A percentile compares a stretch with the other conserved stretches of the same genome.
Conservation (phyloP, 441 rosid genomes). For the Syzygium malaccense region DNA sequence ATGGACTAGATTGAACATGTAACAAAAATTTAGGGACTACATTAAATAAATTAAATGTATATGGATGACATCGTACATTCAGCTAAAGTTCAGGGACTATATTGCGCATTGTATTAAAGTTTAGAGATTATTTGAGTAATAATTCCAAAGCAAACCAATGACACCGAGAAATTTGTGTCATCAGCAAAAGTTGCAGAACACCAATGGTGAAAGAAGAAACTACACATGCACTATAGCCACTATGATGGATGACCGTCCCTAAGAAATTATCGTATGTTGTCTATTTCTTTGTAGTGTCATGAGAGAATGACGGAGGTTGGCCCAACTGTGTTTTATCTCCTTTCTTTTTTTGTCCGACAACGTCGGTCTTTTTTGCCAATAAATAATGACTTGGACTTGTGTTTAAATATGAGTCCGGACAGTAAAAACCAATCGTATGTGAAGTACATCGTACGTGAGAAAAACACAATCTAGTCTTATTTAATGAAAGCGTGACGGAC, state of each 20-base stretch:
- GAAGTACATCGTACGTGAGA: no score
- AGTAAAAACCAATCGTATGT: neutral
- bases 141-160: neutral
- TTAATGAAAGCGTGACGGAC: no score
- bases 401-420: neutral
- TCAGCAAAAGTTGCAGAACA: neutral
- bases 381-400: neutral
- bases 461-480: no score
- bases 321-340: neutral
- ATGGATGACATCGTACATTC: no score
- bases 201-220: neutral
- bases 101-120: no score
- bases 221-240: neutral
- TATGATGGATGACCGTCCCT: no score
- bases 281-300: neutral
- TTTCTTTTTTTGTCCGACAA: neutral
- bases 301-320: rapidly evolving
- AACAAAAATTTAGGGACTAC: no score
- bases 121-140: no score
- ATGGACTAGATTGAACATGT: no score
- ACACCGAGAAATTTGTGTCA: neutral
- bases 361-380: neutral
- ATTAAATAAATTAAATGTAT: no score
- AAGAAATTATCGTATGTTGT: no score
- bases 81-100: no score